Conservation (phyloP, 352 stramenopile genomes). For the Globisporangium yorkense region DNA sequence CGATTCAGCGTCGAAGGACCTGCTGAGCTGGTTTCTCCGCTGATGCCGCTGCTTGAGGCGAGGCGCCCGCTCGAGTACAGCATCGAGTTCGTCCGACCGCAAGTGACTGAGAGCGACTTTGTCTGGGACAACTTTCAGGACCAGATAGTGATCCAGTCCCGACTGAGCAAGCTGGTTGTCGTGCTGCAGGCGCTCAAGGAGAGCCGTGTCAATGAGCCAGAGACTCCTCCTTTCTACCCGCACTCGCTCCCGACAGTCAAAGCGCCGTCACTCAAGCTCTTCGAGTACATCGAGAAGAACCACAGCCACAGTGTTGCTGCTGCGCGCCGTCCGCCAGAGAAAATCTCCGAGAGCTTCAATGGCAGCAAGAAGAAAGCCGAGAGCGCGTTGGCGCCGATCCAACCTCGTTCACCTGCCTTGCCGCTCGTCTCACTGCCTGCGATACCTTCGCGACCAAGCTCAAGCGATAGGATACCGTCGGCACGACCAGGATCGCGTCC, state of each 20-base stretch:
- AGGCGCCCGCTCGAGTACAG: slow-evolving; percentile 17
- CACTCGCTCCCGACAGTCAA: slow-evolving; percentile 28
- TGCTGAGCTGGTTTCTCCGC: slow-evolving; percentile 2
- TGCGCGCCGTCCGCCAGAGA: neutral
- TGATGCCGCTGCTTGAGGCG: slow-evolving; percentile 23
- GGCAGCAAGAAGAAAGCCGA: slow-evolving; percentile 18
- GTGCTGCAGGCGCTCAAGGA: slow-evolving; percentile 27
- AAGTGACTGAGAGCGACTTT: slow-evolving; percentile 35
- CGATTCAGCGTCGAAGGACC: slow-evolving; percentile 31
- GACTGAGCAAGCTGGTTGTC: slow-evolving; percentile 41
- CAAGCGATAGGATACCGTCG: slow-evolving; percentile 2
- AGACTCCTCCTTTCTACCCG: slow-evolving; percentile 16
- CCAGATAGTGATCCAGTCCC: slow-evolving; percentile 52
- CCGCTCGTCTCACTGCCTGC: neutral
- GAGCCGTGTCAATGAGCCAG: neutral
- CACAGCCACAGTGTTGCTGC: neutral
- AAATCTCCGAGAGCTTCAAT: slow-evolving; percentile 31
- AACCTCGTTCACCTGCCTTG: neutral
- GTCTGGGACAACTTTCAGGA: slow-evolving; percentile 64
- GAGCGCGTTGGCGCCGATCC: slow-evolving; percentile 13
- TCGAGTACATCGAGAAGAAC: slow-evolving; percentile 40
- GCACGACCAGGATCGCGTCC: neutral
- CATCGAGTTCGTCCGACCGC: slow-evolving; percentile 35
- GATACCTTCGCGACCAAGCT: slow-evolving; percentile 10
- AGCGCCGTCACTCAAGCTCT: slow-evolving; percentile 46